These are phyloP conservation scores for Boletus patriciae DNA, from an alignment of 768 basidiomycete species.

Conservation along the genomic window DNA sequence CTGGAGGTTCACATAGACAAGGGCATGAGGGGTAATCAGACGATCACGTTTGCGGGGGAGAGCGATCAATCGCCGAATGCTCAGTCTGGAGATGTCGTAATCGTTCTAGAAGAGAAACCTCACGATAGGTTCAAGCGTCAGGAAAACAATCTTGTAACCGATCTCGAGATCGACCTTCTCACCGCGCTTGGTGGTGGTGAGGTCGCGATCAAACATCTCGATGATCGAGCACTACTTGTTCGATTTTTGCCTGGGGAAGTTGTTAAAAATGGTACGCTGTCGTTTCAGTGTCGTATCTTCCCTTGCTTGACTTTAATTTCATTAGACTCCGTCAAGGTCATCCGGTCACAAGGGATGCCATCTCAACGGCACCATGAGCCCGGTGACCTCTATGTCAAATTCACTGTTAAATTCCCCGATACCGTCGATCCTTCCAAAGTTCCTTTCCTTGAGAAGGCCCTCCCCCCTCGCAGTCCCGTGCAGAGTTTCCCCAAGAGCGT, in stretches of 20 bases:
- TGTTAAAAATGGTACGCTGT: slow-evolving; percentile 80
- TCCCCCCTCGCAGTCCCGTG: slow-evolving; percentile 73
- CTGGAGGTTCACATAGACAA: slow-evolving; percentile 98
- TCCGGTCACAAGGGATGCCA: slow-evolving; percentile 97
- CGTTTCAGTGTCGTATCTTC: background rate
- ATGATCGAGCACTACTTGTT: slow-evolving; percentile 85
- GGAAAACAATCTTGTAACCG: slow-evolving; percentile 82
- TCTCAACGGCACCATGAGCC: slow-evolving; percentile 96
- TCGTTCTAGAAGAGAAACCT: slow-evolving; percentile 90
- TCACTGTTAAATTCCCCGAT: slow-evolving; percentile 90
- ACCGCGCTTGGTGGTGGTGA: slow-evolving; percentile 92
- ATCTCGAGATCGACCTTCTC: slow-evolving; percentile 90
- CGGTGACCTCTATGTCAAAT: slow-evolving; percentile 87
- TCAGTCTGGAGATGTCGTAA: slow-evolving; percentile 91
- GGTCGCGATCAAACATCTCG: slow-evolving; percentile 88
- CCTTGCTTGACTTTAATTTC: slow-evolving; percentile 2
- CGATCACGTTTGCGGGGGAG: slow-evolving; percentile 85
- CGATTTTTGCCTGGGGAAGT: slow-evolving; percentile 87
- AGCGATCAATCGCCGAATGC: slow-evolving; percentile 89
- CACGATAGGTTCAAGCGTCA: slow-evolving; percentile 87
- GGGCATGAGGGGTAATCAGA: slow-evolving; percentile 94
- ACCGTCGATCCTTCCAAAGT: slow-evolving; percentile 65
- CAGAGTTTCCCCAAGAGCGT: slow-evolving; percentile 67
- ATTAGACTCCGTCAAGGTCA: slow-evolving; percentile 84
- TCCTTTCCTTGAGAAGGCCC: slow-evolving; percentile 75